phyloP scores from a whole-genome alignment of 208 protist species.

The Phytomonas sp. region DNA sequence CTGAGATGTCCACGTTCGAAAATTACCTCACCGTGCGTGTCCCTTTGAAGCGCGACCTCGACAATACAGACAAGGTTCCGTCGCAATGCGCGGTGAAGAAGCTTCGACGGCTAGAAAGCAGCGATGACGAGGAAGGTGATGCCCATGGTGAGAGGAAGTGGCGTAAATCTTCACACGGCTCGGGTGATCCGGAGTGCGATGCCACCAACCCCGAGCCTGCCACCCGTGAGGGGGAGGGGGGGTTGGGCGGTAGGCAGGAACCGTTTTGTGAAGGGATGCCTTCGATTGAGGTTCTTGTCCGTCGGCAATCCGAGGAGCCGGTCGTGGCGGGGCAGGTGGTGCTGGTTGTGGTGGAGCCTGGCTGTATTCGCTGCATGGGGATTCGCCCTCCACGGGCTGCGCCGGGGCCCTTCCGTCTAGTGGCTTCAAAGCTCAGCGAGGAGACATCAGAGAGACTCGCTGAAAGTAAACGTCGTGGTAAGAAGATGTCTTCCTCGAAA shows the following conservation, averaged over 20 bases:
- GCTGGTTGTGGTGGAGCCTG: constrained; percentile 55
- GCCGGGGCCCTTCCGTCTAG: constrained; percentile 24
- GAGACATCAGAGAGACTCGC: neutral
- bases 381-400: constrained; percentile 23
- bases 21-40: constrained; percentile 39
- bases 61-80: neutral
- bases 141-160: neutral
- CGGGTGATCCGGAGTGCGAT: neutral
- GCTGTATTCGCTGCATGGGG: constrained; percentile 45
- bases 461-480: neutral
- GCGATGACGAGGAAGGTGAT: neutral
- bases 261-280: neutral
- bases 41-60: constrained; percentile 1
- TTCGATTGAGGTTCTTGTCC: constrained; percentile 14
- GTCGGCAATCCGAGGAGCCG: constrained; percentile 44
- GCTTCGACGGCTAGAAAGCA: neutral
- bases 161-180: neutral
- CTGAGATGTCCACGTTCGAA: constrained; percentile 21
- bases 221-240: neutral
- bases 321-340: constrained; percentile 43
- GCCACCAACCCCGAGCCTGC: neutral
- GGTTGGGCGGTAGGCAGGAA: neutral
- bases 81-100: neutral
- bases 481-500: neutral
- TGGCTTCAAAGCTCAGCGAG: neutral